Evolutionary conservation across 345 rosid genomes (phyloP), one percentile per base, ranked within the genome.

Genomic region (Citrus maxima): DNA sequence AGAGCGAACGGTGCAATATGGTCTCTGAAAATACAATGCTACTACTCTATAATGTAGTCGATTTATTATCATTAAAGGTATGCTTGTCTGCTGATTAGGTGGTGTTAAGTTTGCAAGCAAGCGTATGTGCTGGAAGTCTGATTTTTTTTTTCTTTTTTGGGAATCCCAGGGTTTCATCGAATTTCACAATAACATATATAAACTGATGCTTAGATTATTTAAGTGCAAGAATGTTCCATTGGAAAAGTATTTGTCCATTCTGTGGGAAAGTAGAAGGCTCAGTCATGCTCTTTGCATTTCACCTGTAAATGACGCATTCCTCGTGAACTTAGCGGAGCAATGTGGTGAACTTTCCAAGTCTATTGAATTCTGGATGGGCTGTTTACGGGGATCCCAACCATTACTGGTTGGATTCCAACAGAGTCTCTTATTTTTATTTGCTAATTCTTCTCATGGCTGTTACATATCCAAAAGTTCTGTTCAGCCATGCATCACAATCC

Each of bases 201-300:
- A 83, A 82, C 85, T 95, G 80, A 81, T 95, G 68, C 78, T 88
- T 67, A 87, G 88, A 74, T 70, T 88, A 60, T 88, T 83, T 76
- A 79, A 87, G 75, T 81, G 78, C 79, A 92, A 88, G 85, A 83
- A 86, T 72, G 66, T 90, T 78, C 84, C 87, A 67, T 19, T 80
- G 73, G 93, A 85, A 87, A 91, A 76, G 84, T 90, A 88, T 73
- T 49, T 94, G 81, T 80, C 90, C 77, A 80, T 81, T 80, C 79
- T 93, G 56, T 92, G 97, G 98, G 95, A 87, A 81, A 82, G 87
- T 82, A 89, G 98, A 87, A 90, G 98, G 86, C 90, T 92, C 56
- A 88, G 89, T 80, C 99, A 95, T 84, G 92, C 93, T 21, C 92
- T 95, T 76, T 95, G 98, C 82, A 82, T 82, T 78, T 86, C 97